Evolutionary conservation across 768 basidiomycete genomes (phyloP).

Genomic region (Chalciporus chontae): DNA sequence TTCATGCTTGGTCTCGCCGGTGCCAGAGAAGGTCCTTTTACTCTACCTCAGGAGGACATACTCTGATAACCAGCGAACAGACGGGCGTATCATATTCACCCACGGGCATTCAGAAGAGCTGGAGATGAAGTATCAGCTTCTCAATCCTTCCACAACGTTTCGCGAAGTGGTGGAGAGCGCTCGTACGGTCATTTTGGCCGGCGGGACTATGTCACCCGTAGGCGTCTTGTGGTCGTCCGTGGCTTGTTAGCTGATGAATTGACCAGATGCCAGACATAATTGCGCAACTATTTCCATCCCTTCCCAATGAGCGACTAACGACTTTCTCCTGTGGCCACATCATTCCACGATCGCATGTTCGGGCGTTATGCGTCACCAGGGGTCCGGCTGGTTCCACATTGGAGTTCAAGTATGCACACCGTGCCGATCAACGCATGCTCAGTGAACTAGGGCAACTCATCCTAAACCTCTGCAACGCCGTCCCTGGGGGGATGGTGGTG

Average conservation of each 20-base stretch:
- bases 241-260: slow-evolving; percentile 4
- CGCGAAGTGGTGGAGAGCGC: slow-evolving; percentile 78
- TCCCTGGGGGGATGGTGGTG: slow-evolving; percentile 87
- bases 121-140: slow-evolving; percentile 83
- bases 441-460: slow-evolving; percentile 81
- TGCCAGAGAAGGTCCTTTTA: slow-evolving; percentile 59
- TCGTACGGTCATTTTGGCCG: slow-evolving; percentile 84
- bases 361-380: slow-evolving; percentile 66
- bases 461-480: slow-evolving; percentile 70
- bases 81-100: slow-evolving; percentile 72
- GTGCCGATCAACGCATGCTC: slow-evolving; percentile 63
- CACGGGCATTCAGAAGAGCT: slow-evolving; percentile 43
- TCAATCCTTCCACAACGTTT: slow-evolving; percentile 89
- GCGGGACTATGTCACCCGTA: slow-evolving; percentile 99
- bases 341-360: slow-evolving; percentile 76
- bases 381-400: slow-evolving; percentile 74
- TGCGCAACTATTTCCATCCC: slow-evolving; percentile 70
- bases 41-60: neutral
- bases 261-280: slow-evolving; percentile 82
- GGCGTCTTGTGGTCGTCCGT: slow-evolving; percentile 14
- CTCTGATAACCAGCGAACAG: slow-evolving; percentile 35
- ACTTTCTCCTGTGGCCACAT: slow-evolving; percentile 93
- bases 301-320: slow-evolving; percentile 59
- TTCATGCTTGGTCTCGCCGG: slow-evolving; percentile 77
- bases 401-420: slow-evolving; percentile 78